A percentile compares a stretch with the other conserved stretches of the same genome.
Conservation (phyloP, 805 yeast genomes). For the Sugiyamaella mastotermitis region DNA sequence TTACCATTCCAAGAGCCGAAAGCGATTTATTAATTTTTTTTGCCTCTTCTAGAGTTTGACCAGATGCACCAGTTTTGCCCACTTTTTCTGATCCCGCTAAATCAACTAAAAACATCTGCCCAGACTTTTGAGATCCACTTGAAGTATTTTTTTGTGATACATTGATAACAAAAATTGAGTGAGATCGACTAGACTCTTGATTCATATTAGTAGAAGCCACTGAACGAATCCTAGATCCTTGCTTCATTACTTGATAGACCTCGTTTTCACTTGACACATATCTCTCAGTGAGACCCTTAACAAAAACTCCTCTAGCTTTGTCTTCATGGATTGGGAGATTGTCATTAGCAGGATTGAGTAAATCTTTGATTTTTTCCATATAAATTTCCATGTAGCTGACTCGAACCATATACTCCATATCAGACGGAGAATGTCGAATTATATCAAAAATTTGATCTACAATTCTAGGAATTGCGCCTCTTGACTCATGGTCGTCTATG, state of each 20-base stretch:
- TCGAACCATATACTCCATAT: conserved; percentile 58
- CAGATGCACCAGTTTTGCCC: conserved; percentile 70
- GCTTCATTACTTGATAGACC: conserved; percentile 48
- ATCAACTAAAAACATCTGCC: conserved; percentile 70
- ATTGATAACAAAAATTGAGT: conserved; percentile 67
- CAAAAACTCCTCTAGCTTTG: conserved; percentile 58
- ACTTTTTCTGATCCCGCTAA: conserved; percentile 84
- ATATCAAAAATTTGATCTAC: conserved; percentile 57
- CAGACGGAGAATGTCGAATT: conserved; percentile 41
- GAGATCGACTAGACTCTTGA: conserved; percentile 69
- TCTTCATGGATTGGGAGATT: conserved; percentile 58
- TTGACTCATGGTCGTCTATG: conserved; percentile 32
- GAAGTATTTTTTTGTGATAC: conserved; percentile 53
- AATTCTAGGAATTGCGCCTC: conserved; percentile 71
- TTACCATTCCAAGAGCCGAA: conserved; percentile 73
- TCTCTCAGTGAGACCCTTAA: conserved; percentile 59
- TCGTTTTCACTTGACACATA: conserved; percentile 56
- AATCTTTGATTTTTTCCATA: conserved; percentile 69
- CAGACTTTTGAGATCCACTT: conserved; percentile 53
- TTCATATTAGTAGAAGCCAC: conserved; percentile 65
- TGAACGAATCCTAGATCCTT: conserved; percentile 52
- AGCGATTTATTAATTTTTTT: conserved; percentile 76
- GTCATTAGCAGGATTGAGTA: conserved; percentile 42
- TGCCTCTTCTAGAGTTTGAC: conserved; percentile 73
- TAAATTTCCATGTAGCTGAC: conserved; percentile 78